Percentiles rank a stretch among this genome's conserved stretches.
These are phyloP conservation scores for Solanum dulcamara DNA, from an alignment of 257 asterid species.

Conservation along the genomic window DNA sequence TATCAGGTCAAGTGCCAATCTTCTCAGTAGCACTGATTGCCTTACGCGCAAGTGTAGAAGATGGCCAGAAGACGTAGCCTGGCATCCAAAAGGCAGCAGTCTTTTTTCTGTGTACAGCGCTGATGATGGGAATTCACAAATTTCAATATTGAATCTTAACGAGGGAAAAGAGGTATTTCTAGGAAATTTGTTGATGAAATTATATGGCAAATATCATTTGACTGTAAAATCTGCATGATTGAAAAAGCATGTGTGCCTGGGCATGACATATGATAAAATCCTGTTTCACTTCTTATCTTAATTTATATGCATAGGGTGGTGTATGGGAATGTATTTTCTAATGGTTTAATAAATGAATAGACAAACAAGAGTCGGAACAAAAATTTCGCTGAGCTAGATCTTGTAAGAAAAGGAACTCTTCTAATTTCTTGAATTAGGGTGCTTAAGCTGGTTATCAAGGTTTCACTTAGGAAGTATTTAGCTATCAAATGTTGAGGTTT, in stretches of 20 bases:
- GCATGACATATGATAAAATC: not conserved
- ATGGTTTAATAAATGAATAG: not conserved
- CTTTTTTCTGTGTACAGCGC: constrained; percentile 73
- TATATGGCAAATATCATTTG: not conserved
- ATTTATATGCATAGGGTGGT: not conserved
- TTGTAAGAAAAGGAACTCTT: not conserved
- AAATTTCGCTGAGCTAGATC: not conserved
- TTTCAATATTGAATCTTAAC: constrained; percentile 58
- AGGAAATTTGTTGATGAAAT: not conserved
- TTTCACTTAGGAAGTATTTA: not conserved
- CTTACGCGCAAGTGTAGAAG: constrained; percentile 60
- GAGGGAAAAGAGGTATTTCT: constrained; percentile 48
- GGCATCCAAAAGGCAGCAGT: constrained; percentile 84
- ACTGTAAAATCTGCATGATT: not conserved
- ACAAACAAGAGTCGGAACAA: not conserved
- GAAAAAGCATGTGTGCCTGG: not conserved
- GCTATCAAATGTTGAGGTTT: not conserved
- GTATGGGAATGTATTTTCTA: not conserved
- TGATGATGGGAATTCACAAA: constrained; percentile 74
- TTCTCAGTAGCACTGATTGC: constrained; percentile 58
- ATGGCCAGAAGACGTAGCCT: constrained; percentile 97
- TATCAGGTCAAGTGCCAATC: constrained; percentile 59
- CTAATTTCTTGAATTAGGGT: not conserved
- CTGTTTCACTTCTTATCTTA: not conserved
- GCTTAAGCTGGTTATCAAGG: not conserved